Evolutionary conservation across 2,329 filamentous ascomycete genomes (phyloP), one percentile per base, ranked within the genome.

Genomic region (Xylaria sp.): DNA sequence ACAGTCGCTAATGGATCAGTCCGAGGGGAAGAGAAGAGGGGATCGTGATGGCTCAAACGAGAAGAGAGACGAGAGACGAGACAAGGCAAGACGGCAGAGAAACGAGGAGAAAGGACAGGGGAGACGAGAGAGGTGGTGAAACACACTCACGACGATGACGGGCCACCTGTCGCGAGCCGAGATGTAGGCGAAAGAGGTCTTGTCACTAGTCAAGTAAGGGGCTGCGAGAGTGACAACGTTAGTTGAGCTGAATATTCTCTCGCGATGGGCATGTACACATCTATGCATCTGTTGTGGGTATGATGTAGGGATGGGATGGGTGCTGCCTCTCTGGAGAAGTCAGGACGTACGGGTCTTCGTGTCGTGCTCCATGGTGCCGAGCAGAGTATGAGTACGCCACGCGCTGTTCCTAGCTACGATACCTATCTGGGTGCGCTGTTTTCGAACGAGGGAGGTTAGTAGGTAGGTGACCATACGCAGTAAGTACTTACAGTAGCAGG

Each of bases 91-190:
- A n/a, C n/a, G n/a, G n/a, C n/a, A n/a, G n/a, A n/a, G n/a, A n/a
- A n/a, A n/a, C n/a, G n/a, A n/a, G n/a, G n/a, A n/a, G n/a, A 11
- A 22, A 11, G 13, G 17, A 15, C 1, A 11, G 22, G 15, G 22
- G 20, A 38, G 20, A n/a, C 9, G 51, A 11, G 29, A 4, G 17
- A 22, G 15, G 3, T 9, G 7, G 5, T 10, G 33, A 58, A 39
- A 25, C n/a, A n/a, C 53, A 77, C 87, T 78, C 74, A 96, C 93
- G 73, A 99, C 82, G 77, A 99, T 99, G 63, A 97, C 85, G 17
- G 96, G 96, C 96, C 95, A 99, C 78, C 96, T 87, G 72, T 94
- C 90, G 75, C 91, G 87, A 38, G 93, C 95, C 9, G 96, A 97
- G 67, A 90, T 85, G 79, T 90, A 93, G 59, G 92, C 96, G 78